A percentile compares a stretch with the other conserved stretches of the same genome.
Evolutionary conservation across 2,329 filamentous ascomycete species (phyloP).

Genomic region (Cercospora canescens): DNA sequence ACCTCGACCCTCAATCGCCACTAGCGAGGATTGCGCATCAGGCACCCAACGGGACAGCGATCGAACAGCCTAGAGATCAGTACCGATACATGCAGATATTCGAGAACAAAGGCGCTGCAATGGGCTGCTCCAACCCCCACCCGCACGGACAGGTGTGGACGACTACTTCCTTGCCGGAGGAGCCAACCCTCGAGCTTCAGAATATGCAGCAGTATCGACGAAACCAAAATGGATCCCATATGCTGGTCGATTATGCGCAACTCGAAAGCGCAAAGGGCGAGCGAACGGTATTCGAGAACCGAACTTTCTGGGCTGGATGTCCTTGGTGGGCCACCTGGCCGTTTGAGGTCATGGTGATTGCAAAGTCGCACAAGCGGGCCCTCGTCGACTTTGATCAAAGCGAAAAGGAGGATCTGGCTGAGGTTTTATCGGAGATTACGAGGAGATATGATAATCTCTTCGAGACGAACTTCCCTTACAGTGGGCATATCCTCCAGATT

Average conservation of each 20-base stretch:
- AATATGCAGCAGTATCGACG: slow-evolving; percentile 77
- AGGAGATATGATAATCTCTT: slow-evolving; percentile 95
- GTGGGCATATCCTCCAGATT: slow-evolving; percentile 46
- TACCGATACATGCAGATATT: slow-evolving; percentile 99
- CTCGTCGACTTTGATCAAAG: slow-evolving; percentile 75
- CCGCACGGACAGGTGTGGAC: slow-evolving; percentile 98
- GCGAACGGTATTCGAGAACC: slow-evolving; percentile 86
- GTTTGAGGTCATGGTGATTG: slow-evolving; percentile 88
- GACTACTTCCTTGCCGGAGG: slow-evolving; percentile 85
- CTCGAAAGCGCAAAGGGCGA: slow-evolving; percentile 81
- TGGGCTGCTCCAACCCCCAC: slow-evolving; percentile 98
- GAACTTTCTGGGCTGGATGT: slow-evolving; percentile 79
- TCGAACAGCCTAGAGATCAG: slow-evolving; percentile 65
- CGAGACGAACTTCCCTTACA: slow-evolving; percentile 95
- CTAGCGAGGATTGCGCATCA: slow-evolving; percentile 51
- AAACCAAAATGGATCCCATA: slow-evolving; percentile 70
- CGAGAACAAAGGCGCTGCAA: slow-evolving; percentile 95
- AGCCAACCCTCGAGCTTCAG: slow-evolving; percentile 75
- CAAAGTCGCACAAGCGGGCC: slow-evolving; percentile 79
- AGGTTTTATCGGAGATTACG: slow-evolving; percentile 83
- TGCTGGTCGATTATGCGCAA: slow-evolving; percentile 83
- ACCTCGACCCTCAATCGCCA: slow-evolving; percentile 72
- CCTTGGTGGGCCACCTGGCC: slow-evolving; percentile 99
- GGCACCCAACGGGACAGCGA: slow-evolving; percentile 45
- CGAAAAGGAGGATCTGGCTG: slow-evolving; percentile 74